Percentiles rank a stretch among this genome's conserved stretches.
These are phyloP conservation scores for Lachnellula occidentalis DNA, from an alignment of 2,329 filamentous ascomycete species.

Conservation along the genomic window DNA sequence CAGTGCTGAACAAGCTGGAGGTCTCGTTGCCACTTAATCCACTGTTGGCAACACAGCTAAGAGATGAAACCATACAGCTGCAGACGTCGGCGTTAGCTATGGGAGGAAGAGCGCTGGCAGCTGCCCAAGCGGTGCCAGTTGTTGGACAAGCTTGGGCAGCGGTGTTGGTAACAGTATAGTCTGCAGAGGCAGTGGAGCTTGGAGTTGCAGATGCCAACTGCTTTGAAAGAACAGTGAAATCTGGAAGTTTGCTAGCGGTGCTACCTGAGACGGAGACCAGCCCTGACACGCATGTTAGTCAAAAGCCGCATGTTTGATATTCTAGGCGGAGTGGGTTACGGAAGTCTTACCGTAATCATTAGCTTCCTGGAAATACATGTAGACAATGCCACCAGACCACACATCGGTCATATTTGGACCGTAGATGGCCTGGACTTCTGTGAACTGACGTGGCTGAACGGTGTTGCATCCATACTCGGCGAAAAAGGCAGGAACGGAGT, in stretches of 20 bases:
- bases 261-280: slow-evolving; percentile 59
- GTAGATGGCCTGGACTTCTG: slow-evolving; percentile 80
- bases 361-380: slow-evolving; percentile 92
- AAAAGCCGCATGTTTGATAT: not conserved
- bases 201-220: slow-evolving; percentile 65
- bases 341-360: slow-evolving; percentile 72
- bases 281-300: slow-evolving; percentile 40
- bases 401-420: slow-evolving; percentile 74
- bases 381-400: slow-evolving; percentile 95
- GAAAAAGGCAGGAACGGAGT: slow-evolving; percentile 94
- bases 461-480: slow-evolving; percentile 97
- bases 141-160: slow-evolving; percentile 65
- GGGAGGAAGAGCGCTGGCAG: slow-evolving; percentile 68
- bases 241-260: slow-evolving; percentile 60
- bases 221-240: slow-evolving; percentile 68
- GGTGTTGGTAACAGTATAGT: slow-evolving; percentile 71
- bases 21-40: slow-evolving; percentile 53
- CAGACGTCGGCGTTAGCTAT: slow-evolving; percentile 75
- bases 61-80: slow-evolving; percentile 73
- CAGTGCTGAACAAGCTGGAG: slow-evolving; percentile 64
- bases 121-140: slow-evolving; percentile 60
- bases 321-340: not conserved
- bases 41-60: slow-evolving; percentile 63
- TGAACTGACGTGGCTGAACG: slow-evolving; percentile 64
- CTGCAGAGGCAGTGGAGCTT: slow-evolving; percentile 55